Evolutionary conservation across 257 asterid genomes (phyloP), one percentile per base, ranked within the genome.

Genomic region (Rehmannia glutinosa): DNA sequence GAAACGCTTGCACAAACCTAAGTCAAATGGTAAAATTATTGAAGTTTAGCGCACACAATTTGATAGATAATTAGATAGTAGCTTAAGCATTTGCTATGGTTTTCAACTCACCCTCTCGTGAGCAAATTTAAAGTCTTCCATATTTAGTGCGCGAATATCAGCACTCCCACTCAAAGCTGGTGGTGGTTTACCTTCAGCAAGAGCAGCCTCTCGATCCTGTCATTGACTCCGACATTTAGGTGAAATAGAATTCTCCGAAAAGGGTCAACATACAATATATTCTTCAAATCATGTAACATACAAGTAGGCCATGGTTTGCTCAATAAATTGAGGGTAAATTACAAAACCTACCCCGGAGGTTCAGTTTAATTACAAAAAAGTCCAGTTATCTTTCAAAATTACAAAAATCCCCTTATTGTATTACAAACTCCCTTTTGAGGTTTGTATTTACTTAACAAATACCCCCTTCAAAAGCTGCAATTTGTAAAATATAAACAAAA

Each of bases 1-100:
- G 91, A 85, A 43, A 90, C 97, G 21, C 97, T 87, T 32, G 94
- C 91, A 69, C 88, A 85, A 55, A 87, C 96, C 97, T 90, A 53
- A 1, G 7, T 23, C 19, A 55, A 43, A 43, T 24, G 19, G 39
- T 24, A 6, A 25, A 42, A 33, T 19, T 16, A 7, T 9, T 30
- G 16, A 17, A 25, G n/a, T 53, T 69, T 2, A 55, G 68, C 15
- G 55, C 56, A 62, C 24, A 52, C 10, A 43, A 43, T 0, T 17
- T 49, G n/a, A 16, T 47, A 49, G 43, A 1, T 38, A 1, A 11
- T 54, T 39, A 15, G 8, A 2, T n/a, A n/a, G n/a, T n/a, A n/a
- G n/a, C n/a, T n/a, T n/a, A n/a, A n/a, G n/a, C n/a, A n/a, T n/a
- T n/a, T n/a, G n/a, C n/a, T n/a, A n/a, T n/a, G n/a, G n/a, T n/a